A percentile compares a stretch with the other conserved stretches of the same genome.
phyloP scores from a whole-genome alignment of 106 monocot species.

The Dendrobium huoshanense region DNA sequence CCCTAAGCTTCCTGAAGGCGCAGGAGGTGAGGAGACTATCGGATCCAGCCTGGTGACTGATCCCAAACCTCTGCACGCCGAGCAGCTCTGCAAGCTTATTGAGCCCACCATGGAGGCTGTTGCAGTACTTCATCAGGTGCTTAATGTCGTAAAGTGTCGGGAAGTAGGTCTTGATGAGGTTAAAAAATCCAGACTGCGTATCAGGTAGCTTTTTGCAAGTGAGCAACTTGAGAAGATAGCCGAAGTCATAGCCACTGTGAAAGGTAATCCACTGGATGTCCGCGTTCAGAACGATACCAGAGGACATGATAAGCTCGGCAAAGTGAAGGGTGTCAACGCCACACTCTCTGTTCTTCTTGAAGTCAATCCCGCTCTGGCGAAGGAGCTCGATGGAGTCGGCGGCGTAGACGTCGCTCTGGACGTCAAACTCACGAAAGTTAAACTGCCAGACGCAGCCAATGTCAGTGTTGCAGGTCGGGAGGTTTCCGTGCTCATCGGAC shows the following conservation, averaged over 20 bases:
- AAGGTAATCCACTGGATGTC: constrained; percentile 48
- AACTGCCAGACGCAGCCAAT: constrained; percentile 35
- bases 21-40: constrained; percentile 30
- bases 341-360: constrained; percentile 24
- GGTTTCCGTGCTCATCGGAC: constrained; percentile 36
- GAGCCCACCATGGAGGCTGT: constrained; percentile 29
- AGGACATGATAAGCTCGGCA: constrained; percentile 48
- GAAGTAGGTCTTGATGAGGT: constrained; percentile 25
- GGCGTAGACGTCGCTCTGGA: constrained; percentile 25
- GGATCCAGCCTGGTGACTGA: constrained; percentile 32
- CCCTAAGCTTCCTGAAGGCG: constrained; percentile 29
- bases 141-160: constrained; percentile 35
- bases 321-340: constrained; percentile 32
- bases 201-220: constrained; percentile 34
- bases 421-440: constrained; percentile 38
- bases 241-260: constrained; percentile 52
- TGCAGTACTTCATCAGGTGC: constrained; percentile 39
- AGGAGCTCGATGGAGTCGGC: constrained; percentile 43
- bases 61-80: constrained; percentile 28
- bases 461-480: constrained; percentile 20
- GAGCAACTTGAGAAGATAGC: constrained; percentile 40
- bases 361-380: constrained; percentile 38
- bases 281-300: constrained; percentile 44
- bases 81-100: constrained; percentile 36
- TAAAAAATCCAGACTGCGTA: constrained; percentile 34